phyloP scores from a whole-genome alignment of 2,329 filamentous ascomycete genomes.

The Xylariales sp. region DNA sequence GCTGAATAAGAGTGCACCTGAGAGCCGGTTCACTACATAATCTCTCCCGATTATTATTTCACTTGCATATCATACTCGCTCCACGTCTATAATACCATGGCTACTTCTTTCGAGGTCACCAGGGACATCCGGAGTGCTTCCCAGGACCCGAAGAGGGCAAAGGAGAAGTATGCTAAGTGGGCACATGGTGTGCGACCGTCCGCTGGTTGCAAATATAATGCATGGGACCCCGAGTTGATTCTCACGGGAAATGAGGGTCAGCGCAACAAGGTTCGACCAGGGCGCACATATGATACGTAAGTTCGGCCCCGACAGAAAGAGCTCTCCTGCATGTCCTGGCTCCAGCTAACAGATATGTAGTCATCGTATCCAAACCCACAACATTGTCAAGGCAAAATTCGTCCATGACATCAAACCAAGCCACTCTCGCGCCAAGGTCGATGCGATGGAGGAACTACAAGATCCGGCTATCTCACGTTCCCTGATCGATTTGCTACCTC shows the following conservation, averaged over 20 bases:
- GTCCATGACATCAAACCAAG: conserved; percentile 18
- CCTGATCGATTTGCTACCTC: conserved; percentile 27
- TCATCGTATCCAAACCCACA: conserved; percentile 19
- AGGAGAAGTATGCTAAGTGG: conserved; percentile 39
- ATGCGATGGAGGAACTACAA: conserved; percentile 29
- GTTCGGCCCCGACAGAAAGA: conserved; percentile 10
- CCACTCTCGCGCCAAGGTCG: conserved; percentile 27
- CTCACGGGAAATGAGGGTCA: conserved; percentile 23
- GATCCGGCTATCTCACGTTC: conserved; percentile 29
- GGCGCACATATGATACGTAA: conserved; percentile 27
- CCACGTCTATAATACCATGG: conserved; percentile 14
- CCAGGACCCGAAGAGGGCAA: conserved; percentile 38
- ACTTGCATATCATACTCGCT: background rate
- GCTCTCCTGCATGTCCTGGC: background rate
- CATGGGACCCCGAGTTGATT: conserved; percentile 5
- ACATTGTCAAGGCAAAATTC: conserved; percentile 31
- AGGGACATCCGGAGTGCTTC: conserved; percentile 40
- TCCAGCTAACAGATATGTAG: conserved; percentile 10
- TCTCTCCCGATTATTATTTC: background rate
- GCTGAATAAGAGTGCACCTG: conserved; percentile 4
- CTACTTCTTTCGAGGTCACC: conserved; percentile 20
- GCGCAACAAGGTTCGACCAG: conserved; percentile 30
- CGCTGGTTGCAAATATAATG: conserved; percentile 18
- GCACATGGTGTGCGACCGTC: conserved; percentile 28
- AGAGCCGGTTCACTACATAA: background rate